Base-by-base conservation (phyloP, 371 early-diverging fungal species). In the Basidiobolus meristosporus region DNA sequence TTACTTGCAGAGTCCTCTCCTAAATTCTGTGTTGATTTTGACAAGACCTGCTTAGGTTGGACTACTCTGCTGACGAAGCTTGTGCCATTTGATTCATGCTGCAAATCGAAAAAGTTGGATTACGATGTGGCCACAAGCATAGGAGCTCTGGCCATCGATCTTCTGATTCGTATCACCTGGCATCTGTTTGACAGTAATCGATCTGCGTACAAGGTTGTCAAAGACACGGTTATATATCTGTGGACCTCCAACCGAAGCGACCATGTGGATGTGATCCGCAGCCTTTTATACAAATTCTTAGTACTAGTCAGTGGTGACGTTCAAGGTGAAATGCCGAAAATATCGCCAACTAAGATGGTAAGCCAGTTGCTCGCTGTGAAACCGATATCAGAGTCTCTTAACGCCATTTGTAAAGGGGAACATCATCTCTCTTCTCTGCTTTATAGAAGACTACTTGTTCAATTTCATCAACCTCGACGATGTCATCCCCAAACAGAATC, bases 131-230 rank as follows among this genome's bases (percentile, higher is more conserved):
- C n/a, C n/a, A n/a, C n/a, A n/a, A n/a, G n/a, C n/a, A n/a, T n/a
- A n/a, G n/a, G n/a, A n/a, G n/a, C n/a, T 35, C 39, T 39, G 45
- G 45, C 35, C 20, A 26, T 56, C 10, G 45, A 47, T 21, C 35
- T 52, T 22, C 14, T 52, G 3, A 35, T 52, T 1, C 29, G 21
- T 17, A 20, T 55, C 12, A 31, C 43, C 14, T 45, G 48, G 42
- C 54, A 62, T 33, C 21, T 48, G 9, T 60, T 62, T 34, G 51
- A 54, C n/a, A 30, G 39, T 10, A 51, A 62, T 21, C 34, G 44
- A 30, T 36, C 38, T 18, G 54, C 45, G 18, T 56, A 52, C 47
- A 33, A 44, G 18, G 11, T 41, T n/a, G 44, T 53, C 11, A 60
- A 62, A 14, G 62, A 62, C 22, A 52, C 52, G 3, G 38, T 50